phyloP scores from a whole-genome alignment of 192 early-diverging fungal species.

The Coemansia sp. region DNA sequence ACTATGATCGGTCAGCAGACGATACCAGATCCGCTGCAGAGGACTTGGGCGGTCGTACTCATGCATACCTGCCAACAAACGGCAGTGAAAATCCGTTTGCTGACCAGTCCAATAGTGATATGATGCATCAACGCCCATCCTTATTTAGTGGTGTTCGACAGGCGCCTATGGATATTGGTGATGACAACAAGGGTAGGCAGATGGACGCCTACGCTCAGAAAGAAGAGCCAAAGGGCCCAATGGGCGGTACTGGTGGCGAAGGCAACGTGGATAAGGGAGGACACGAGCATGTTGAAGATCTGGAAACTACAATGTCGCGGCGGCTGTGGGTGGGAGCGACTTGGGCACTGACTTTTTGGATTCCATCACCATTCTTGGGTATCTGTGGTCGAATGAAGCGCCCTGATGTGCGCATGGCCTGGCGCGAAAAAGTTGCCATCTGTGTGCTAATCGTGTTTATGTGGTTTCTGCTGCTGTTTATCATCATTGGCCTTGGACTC shows the following conservation, averaged over 20 bases:
- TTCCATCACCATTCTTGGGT: conserved; percentile 28
- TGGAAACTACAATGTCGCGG: conserved; percentile 30
- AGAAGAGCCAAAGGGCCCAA: conserved; percentile 3
- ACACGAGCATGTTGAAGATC: conserved; percentile 40
- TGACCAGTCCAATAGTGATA: conserved; percentile 15
- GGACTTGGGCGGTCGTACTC: conserved; percentile 20
- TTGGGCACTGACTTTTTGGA: conserved; percentile 40
- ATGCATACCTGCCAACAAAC: conserved; percentile 3
- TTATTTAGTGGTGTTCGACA: conserved; percentile 4
- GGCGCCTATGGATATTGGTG: background rate
- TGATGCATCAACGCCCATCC: background rate
- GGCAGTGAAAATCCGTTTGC: conserved; percentile 31
- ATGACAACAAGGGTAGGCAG: conserved; percentile 14
- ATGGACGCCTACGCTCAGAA: conserved; percentile 31
- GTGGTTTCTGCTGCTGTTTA: conserved; percentile 76
- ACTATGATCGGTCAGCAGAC: conserved; percentile 17
- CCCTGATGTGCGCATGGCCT: conserved; percentile 90
- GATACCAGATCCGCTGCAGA: conserved; percentile 25
- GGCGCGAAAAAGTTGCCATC: conserved; percentile 88
- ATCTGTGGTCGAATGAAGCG: conserved; percentile 68
- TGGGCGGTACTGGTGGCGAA: conserved; percentile 42
- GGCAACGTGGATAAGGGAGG: conserved; percentile 36
- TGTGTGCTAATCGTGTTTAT: conserved; percentile 81
- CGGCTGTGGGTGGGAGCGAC: conserved; percentile 30
- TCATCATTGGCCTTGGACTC: conserved; percentile 79